Evolutionary conservation across 2,329 filamentous ascomycete genomes (phyloP).

Genomic region (Botrytis elliptica): DNA sequence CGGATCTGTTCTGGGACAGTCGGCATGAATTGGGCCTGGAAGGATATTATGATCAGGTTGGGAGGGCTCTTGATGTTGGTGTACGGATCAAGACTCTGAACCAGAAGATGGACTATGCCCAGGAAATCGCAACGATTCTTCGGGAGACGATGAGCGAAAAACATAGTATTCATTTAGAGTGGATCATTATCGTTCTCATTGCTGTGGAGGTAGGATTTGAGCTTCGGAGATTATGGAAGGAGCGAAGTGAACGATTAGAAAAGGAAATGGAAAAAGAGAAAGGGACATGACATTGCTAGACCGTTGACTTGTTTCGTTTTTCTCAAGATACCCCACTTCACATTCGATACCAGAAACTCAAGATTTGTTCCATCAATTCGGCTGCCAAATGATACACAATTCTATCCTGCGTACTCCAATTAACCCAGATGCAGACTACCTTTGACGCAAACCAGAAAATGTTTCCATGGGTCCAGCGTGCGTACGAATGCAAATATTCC

Average conservation of each 20-base stretch:
- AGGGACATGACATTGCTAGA: background rate
- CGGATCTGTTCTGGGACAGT: constrained; percentile 96
- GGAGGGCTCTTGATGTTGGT: constrained; percentile 83
- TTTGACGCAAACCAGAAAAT: background rate
- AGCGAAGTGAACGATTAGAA: constrained; percentile 22
- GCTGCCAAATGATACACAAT: background rate
- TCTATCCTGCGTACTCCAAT: background rate
- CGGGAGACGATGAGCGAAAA: constrained; percentile 87
- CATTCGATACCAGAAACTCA: background rate
- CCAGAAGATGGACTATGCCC: constrained; percentile 96
- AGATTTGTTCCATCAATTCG: background rate
- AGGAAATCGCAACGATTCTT: constrained; percentile 88
- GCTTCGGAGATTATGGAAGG: constrained; percentile 55
- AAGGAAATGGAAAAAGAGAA: constrained; percentile 4
- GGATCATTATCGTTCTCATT: constrained; percentile 94
- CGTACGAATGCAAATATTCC: background rate
- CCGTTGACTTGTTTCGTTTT: background rate
- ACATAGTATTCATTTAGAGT: constrained; percentile 83
- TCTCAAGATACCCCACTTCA: constrained; percentile 6
- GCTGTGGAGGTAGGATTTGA: constrained; percentile 90
- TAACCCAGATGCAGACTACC: background rate
- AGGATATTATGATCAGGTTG: constrained; percentile 92
- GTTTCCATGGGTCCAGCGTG: background rate
- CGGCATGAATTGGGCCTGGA: constrained; percentile 86
- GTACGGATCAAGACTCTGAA: constrained; percentile 89